Conservation (phyloP, 805 yeast genomes). For the Ogataea trehaloabstinens region DNA sequence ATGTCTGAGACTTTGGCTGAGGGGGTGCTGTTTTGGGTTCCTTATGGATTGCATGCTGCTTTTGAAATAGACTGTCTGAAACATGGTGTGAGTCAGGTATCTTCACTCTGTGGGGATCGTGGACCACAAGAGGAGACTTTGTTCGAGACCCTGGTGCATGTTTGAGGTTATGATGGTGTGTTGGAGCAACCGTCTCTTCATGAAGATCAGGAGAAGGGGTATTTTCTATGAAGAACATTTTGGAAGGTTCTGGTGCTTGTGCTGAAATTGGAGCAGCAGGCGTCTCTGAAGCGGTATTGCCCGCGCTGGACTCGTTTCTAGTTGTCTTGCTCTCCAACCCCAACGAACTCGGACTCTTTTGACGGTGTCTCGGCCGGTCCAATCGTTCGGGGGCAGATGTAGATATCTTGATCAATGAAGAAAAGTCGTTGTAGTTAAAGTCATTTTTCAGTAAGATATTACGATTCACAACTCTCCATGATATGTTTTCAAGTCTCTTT, state of each 20-base stretch:
- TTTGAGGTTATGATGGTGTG: neutral
- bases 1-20: slow-evolving; percentile 23
- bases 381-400: slow-evolving; percentile 9
- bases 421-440: slow-evolving; percentile 26
- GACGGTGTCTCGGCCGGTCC: no score
- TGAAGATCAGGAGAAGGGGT: slow-evolving; percentile 28
- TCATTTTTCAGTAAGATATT: slow-evolving; percentile 24
- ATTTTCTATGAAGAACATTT: slow-evolving; percentile 32
- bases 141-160: neutral
- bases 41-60: no score
- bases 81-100: neutral
- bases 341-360: no score
- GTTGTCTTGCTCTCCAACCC: no score
- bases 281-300: no score
- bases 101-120: neutral
- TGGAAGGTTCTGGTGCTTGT: slow-evolving; percentile 8
- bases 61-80: neutral
- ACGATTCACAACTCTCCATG: slow-evolving; percentile 36
- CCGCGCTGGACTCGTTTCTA: no score
- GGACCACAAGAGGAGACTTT: neutral
- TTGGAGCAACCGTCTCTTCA: neutral
- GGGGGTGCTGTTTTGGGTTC: no score
- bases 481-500: slow-evolving; percentile 33
- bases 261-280: slow-evolving; percentile 4
- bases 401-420: slow-evolving; percentile 29